These are phyloP conservation scores for Coprinopsis marcescibilis DNA, from an alignment of 768 basidiomycete genomes.

Conservation along the genomic window DNA sequence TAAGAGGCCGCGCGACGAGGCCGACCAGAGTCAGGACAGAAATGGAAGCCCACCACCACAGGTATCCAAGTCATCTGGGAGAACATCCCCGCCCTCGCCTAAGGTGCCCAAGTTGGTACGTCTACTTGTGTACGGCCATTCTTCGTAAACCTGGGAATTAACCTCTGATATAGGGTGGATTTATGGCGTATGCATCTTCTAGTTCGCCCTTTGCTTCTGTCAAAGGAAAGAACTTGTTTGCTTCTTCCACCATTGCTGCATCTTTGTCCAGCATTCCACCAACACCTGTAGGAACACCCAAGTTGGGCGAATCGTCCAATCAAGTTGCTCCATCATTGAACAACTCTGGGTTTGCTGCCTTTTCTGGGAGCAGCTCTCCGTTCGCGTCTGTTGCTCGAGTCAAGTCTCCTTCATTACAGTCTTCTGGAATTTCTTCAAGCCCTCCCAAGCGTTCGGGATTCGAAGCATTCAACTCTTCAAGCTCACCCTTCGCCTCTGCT, in stretches of 20 bases:
- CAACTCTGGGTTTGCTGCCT: not conserved
- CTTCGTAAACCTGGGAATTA: slow-evolving; percentile 2
- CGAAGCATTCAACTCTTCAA: slow-evolving; percentile 25
- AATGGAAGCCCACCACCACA: slow-evolving; percentile 69
- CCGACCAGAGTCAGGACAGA: slow-evolving; percentile 49
- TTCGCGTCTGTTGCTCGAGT: not conserved
- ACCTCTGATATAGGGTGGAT: slow-evolving; percentile 47
- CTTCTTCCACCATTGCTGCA: slow-evolving; percentile 24
- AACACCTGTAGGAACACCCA: slow-evolving; percentile 5
- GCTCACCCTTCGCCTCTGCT: slow-evolving; percentile 26
- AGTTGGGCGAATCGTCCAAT: slow-evolving; percentile 14
- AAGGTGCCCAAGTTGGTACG: slow-evolving; percentile 40
- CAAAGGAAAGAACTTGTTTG: slow-evolving; percentile 59
- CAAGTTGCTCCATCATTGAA: not conserved
- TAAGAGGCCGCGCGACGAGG: slow-evolving; percentile 59
- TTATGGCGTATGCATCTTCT: slow-evolving; percentile 69
- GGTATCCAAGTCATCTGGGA: slow-evolving; percentile 35
- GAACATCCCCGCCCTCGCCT: slow-evolving; percentile 28
- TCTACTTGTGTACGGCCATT: slow-evolving; percentile 14
- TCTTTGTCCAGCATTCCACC: slow-evolving; percentile 9
- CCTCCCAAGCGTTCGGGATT: slow-evolving; percentile 27
- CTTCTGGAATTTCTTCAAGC: slow-evolving; percentile 11
- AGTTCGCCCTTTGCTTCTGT: slow-evolving; percentile 34
- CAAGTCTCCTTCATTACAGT: slow-evolving; percentile 2
- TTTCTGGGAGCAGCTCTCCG: not conserved